A percentile compares a stretch with the other conserved stretches of the same genome.
phyloP scores from a whole-genome alignment of 2,329 filamentous ascomycete genomes.

The Ceratocystis variospora region DNA sequence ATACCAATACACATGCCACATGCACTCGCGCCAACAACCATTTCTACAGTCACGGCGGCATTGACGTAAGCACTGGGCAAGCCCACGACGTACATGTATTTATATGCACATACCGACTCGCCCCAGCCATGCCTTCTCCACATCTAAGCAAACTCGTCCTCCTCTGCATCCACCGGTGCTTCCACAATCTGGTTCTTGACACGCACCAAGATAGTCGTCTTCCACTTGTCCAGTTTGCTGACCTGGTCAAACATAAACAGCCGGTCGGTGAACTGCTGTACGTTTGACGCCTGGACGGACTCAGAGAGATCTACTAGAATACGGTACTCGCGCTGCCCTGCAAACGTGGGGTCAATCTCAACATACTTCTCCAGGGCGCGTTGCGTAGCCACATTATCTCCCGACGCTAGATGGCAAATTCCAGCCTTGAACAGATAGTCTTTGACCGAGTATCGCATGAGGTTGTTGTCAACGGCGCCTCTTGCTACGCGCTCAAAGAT shows the following conservation, averaged over 20 bases:
- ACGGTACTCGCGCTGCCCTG: constrained; percentile 64
- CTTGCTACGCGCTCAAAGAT: constrained; percentile 74
- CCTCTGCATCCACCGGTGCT: constrained; percentile 28
- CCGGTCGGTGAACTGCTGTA: constrained; percentile 73
- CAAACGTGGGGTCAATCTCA: constrained; percentile 66
- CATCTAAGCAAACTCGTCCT: constrained; percentile 21
- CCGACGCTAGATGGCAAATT: constrained; percentile 66
- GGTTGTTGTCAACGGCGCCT: constrained; percentile 69
- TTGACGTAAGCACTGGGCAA: neutral
- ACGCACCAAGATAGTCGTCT: constrained; percentile 69
- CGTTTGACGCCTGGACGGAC: constrained; percentile 62
- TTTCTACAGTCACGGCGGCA: no score
- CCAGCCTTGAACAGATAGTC: constrained; percentile 92
- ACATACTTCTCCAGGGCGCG: constrained; percentile 71
- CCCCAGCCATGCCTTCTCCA: neutral
- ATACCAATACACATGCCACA: no score
- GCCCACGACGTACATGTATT: neutral
- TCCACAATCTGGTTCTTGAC: constrained; percentile 73
- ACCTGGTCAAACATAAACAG: constrained; percentile 82
- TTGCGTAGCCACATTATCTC: constrained; percentile 63
- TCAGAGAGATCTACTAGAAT: constrained; percentile 64
- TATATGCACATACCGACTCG: neutral
- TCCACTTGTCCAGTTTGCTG: constrained; percentile 93
- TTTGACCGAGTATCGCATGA: constrained; percentile 89
- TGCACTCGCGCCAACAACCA: no score